phyloP scores from a whole-genome alignment of 2,329 filamentous ascomycete genomes.

The Pseudogymnoascus sp. region DNA sequence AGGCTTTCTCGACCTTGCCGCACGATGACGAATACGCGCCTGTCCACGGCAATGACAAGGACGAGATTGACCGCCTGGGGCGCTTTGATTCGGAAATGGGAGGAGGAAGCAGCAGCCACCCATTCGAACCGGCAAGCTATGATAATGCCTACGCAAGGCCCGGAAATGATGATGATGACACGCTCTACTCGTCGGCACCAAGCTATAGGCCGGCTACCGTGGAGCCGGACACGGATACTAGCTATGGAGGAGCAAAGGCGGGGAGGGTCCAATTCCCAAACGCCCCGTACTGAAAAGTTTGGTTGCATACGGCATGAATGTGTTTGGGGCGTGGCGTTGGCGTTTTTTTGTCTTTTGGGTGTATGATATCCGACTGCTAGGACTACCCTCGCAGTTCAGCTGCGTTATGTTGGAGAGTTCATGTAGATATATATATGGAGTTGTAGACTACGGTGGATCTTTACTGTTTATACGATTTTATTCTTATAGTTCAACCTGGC shows the following conservation, averaged over 20 bases:
- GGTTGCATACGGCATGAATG: not conserved
- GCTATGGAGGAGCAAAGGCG: not conserved
- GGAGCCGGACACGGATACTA: not conserved
- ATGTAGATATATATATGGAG: not conserved
- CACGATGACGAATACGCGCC: constrained; percentile 60
- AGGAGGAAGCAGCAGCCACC: not conserved
- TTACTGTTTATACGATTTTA: not conserved
- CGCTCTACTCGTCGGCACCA: not conserved
- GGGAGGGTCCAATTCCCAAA: not conserved
- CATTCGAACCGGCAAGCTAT: not conserved
- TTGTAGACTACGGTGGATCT: not conserved
- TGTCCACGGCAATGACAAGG: constrained; percentile 49
- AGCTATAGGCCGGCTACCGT: not conserved
- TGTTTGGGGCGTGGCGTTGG: not conserved
- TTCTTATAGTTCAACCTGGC: not conserved
- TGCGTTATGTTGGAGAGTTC: not conserved
- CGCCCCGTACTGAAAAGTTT: not conserved
- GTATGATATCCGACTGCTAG: not conserved
- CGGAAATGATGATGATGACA: not conserved
- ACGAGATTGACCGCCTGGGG: constrained; percentile 15
- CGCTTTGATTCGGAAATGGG: not conserved
- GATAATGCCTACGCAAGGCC: not conserved
- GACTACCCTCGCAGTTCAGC: not conserved
- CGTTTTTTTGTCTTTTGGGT: constrained; percentile 4
- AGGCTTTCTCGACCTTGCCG: constrained; percentile 61